phyloP scores from a whole-genome alignment of 768 basidiomycete genomes.

The Podaxis sp. region DNA sequence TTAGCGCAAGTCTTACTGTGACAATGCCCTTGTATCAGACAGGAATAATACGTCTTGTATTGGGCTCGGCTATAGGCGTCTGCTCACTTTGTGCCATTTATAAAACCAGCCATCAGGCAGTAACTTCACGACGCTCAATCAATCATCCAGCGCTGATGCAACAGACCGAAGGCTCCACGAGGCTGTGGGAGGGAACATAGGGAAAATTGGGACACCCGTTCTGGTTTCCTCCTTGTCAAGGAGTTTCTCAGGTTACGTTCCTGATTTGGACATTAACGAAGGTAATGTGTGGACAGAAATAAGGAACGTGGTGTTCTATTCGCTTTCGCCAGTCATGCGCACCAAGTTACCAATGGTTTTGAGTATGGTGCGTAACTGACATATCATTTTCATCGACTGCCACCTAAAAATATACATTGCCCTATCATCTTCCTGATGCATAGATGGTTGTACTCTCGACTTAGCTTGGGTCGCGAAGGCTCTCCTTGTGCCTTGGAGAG shows the following conservation, averaged over 20 bases:
- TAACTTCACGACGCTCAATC: slow-evolving; percentile 44
- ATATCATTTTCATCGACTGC: no score
- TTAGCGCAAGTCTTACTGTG: slow-evolving; percentile 35
- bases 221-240: slow-evolving; percentile 56
- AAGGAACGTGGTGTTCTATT: slow-evolving; percentile 71
- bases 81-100: background rate
- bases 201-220: slow-evolving; percentile 26
- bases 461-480: no score
- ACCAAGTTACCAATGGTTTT: slow-evolving; percentile 8
- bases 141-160: slow-evolving; percentile 2
- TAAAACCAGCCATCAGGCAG: slow-evolving; percentile 38
- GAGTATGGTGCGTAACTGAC: background rate
- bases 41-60: background rate
- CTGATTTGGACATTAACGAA: slow-evolving; percentile 13
- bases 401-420: no score
- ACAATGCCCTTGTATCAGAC: background rate
- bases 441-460: no score
- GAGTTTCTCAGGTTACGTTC: slow-evolving; percentile 64
- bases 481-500: no score
- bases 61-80: background rate
- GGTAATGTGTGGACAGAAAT: slow-evolving; percentile 48
- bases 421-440: no score
- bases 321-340: slow-evolving; percentile 58
- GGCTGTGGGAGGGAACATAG: slow-evolving; percentile 11
- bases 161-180: slow-evolving; percentile 11